Base-by-base conservation (phyloP, 1,139 yeast genomes). In the Geotrichum fermentans region DNA sequence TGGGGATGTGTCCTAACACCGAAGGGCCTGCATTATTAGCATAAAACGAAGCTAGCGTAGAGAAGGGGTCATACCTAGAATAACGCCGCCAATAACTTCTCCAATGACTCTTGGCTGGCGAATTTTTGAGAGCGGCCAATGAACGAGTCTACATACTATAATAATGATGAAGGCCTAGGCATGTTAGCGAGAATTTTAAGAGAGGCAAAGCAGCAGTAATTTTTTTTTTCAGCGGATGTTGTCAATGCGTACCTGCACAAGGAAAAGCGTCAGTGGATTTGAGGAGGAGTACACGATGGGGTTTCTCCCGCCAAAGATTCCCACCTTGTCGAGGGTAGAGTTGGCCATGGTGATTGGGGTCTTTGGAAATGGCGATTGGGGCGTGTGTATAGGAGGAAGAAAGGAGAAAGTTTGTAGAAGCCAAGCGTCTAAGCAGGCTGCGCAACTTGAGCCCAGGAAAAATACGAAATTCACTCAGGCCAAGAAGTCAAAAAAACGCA, bases 31-130 rank as follows among this genome's bases (percentile, higher is more conserved):
- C 13, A 10, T 10, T 10, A 24, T 20, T 20, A 36, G 24, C 7
- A 11, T 32, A 18, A 32, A 14, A 8, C 10, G n/a, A 10, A 8
- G 36, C 3, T 11, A 4, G 14, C 4, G 36, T 14, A 11, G 6
- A 11, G 22, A 34, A 16, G 13, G 13, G 13, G 18, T 13, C 0
- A 88, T 88, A 0, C 90, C 90, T 48, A 85, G 66, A 1, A 84
- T 58, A 43, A 85, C 80, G 16, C 94, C 95, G 0, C 87, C 73
- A 16, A 84, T 71, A 47, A 84, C 92, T 60, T 84, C 94, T 6
- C 89, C 85, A 49, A 84, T 83, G 38, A 84, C 94, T 51, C 80
- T 72, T 0, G 94, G 95, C 62, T 85, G 92, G 56, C 78, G 79
- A 39, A 84, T 61, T 53, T 66, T 73, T 10, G 79, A 71, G 20